These are phyloP conservation scores for Xylaria sp. DNA, from an alignment of 2,329 filamentous ascomycete genomes.

Conservation along the genomic window DNA sequence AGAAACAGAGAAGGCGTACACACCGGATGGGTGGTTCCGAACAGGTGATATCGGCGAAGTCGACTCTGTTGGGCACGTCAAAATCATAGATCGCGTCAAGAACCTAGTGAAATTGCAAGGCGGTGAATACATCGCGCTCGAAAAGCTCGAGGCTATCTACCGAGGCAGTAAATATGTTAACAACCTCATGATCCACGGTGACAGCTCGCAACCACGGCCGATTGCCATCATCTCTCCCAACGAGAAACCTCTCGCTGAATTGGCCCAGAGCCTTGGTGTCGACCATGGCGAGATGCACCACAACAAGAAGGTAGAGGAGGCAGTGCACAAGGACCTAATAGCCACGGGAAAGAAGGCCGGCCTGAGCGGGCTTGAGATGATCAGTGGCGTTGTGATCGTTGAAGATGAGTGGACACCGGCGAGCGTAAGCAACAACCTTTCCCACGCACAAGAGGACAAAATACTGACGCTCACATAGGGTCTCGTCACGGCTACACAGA, in stretches of 20 bases:
- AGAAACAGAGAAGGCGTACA: conserved; percentile 82
- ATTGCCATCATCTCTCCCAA: conserved; percentile 82
- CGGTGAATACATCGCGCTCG: conserved; percentile 95
- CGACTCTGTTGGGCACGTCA: conserved; percentile 80
- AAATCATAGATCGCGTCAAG: conserved; percentile 96
- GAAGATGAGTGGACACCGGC: conserved; percentile 90
- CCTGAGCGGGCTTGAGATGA: conserved; percentile 76
- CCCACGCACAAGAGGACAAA: not conserved
- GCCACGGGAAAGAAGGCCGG: conserved; percentile 72
- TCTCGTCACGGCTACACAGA: conserved; percentile 70
- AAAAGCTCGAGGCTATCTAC: conserved; percentile 95
- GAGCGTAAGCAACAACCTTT: conserved; percentile 69
- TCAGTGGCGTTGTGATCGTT: conserved; percentile 79
- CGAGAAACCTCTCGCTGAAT: conserved; percentile 70
- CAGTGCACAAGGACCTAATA: conserved; percentile 74
- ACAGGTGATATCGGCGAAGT: conserved; percentile 96
- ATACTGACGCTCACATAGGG: conserved; percentile 54
- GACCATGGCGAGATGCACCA: conserved; percentile 74
- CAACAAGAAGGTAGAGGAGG: conserved; percentile 70
- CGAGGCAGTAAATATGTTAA: conserved; percentile 80
- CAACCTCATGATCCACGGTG: conserved; percentile 90
- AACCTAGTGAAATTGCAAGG: conserved; percentile 96
- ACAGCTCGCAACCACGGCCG: conserved; percentile 77
- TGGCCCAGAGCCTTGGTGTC: conserved; percentile 71
- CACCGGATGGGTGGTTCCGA: conserved; percentile 93